Base-by-base conservation (phyloP, 352 stramenopile species). In the Globisporangium orthogonon region DNA sequence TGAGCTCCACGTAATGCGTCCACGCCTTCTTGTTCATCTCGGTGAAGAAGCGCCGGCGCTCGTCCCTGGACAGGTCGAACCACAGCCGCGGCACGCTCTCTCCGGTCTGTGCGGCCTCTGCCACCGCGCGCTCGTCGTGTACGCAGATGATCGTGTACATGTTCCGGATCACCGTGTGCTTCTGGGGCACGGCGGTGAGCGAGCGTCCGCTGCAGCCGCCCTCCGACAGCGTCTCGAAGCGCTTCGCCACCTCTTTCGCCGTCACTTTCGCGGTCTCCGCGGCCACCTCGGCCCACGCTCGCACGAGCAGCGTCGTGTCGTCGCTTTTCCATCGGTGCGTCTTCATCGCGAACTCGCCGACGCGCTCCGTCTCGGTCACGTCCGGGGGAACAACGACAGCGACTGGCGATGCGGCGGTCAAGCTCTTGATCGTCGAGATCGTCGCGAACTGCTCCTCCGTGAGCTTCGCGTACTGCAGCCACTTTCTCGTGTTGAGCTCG, bases 111-210 rank as follows among this genome's bases (percentile, higher is more conserved):
- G 23, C 44, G 3, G n/a, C 44, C 0, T 28, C 44, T 4, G 44
- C 44, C n/a, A 49, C n/a, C 44, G 44, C 44, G n/a, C 44, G 44
- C 11, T 49, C 44, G 44, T 49, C 28, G 44, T 49, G 28, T n/a
- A 49, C 44, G 44, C 44, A 49, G 18, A 49, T 49, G 44, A 49
- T 49, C n/a, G 44, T 49, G 28, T 31, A 49, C 44, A 49, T 49
- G 44, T 49, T 49, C n/a, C 44, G 44, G n/a, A 49, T 28, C n/a
- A 49, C 28, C 44, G 44, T 49, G 44, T 49, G 44, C 44, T 49
- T 49, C 44, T 49, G 44, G 3, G 44, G 44, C 17, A 49, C 28
- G n/a, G 44, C 44, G 4, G 44, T 49, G 44, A 49, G 4, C 44
- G 44, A 49, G n/a, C 44, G 44, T 2, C 44, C 44, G n/a, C 44